These are phyloP conservation scores for Cronartium quercuum DNA, from an alignment of 1,284 basidiomycete genomes.

Conservation along the genomic window DNA sequence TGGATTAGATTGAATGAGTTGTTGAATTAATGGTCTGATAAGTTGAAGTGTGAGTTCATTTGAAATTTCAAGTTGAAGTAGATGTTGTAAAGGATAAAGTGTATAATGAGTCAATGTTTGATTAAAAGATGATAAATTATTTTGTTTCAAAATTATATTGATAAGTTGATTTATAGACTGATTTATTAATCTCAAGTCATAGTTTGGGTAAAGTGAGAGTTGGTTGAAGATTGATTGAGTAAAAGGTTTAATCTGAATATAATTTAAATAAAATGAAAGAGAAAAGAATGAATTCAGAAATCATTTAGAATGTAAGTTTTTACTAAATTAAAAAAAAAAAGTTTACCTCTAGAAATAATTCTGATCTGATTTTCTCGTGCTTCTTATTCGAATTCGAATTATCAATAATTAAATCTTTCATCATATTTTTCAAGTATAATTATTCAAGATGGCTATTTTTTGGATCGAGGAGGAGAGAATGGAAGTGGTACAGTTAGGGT, in stretches of 20 bases:
- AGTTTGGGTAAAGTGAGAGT: neutral
- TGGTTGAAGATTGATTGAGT: neutral
- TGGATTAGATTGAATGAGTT: neutral
- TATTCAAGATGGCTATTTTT: neutral
- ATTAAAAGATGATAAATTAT: neutral
- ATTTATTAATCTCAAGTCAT: neutral
- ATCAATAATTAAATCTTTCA: neutral
- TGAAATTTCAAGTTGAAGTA: neutral
- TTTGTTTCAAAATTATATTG: neutral
- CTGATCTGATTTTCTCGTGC: neutral
- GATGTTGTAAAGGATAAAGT: neutral
- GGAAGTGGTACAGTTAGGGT: too few species aligned
- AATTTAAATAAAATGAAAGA: neutral
- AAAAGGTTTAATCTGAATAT: neutral
- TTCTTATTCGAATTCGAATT: neutral
- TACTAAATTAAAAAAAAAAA: neutral
- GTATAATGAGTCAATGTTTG: neutral
- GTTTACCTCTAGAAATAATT: neutral
- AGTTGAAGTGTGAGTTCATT: neutral
- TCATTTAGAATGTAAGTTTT: neutral
- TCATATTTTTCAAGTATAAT: neutral
- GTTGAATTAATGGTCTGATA: neutral
- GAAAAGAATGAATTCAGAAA: neutral
- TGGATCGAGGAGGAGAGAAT: neutral
- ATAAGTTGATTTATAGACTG: too few species aligned